Evolutionary conservation across 345 rosid genomes (phyloP), one percentile per base, ranked within the genome.

Genomic region (Salix arbutifolia): DNA sequence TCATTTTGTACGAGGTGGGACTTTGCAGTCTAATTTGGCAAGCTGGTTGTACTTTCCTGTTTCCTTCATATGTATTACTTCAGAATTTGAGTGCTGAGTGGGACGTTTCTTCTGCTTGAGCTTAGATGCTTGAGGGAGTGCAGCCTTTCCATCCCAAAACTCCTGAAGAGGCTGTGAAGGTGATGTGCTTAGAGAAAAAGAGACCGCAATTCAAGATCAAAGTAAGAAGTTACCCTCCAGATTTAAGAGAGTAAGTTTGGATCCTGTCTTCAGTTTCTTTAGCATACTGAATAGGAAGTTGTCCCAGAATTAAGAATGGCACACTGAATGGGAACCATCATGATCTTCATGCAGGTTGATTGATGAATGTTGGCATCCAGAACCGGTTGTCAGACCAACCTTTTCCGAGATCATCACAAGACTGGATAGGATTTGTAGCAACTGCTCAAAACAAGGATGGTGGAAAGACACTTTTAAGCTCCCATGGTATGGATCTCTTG

Each of bases 391-490:
- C 17, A 88, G 99, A 78, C 99, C 99, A 38, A 85, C 83, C 14
- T 96, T 93, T 77, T 85, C 93, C 3, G 94, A 96, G 83, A 91
- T 93, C 78, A 91, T 96, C 23, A 89, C 90, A 37, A 91, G 98
- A 42, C 83, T 96, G 83, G 90, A 91, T 78, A 92, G 66, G 78
- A 87, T 96, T 76, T 88, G 87, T 68, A 80, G 83, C 69, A 87
- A 85, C 70, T 86, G 98, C 81, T 90, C 98, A 65, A 93, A 87
- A 80, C 98, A 90, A 6, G 96, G 94, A 65, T 86, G 94, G 99
- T 96, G 96, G 99, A 96, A 92, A 81, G 98, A 96, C 71, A 85
- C 98, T 30, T 93, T 96, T 80, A 96, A 90, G 90, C 91, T 96
- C 83, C 96, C 94, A 40, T 93, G 99, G 99, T 96, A 93, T 74